Percentiles rank a stretch among this genome's conserved stretches.
Evolutionary conservation across 805 yeast species (phyloP).

Genomic region (Wickerhamiella slavikovae): DNA sequence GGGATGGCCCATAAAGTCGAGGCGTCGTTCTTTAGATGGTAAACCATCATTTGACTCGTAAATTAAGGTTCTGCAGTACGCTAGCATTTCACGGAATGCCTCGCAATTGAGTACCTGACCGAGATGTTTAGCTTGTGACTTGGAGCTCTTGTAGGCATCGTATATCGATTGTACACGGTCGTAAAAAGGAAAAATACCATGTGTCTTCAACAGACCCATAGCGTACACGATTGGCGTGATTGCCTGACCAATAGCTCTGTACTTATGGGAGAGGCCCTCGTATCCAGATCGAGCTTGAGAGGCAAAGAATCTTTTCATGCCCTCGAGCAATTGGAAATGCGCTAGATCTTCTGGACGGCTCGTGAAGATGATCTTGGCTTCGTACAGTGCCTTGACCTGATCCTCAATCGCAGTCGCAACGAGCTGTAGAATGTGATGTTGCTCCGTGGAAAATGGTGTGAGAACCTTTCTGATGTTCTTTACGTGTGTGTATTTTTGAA

Average conservation of each 20-base stretch:
- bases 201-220: constrained; percentile 34
- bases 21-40: constrained; percentile 9
- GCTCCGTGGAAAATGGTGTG: constrained; percentile 33
- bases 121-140: constrained; percentile 35
- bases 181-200: constrained; percentile 66
- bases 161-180: constrained; percentile 35
- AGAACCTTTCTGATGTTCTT: constrained; percentile 40
- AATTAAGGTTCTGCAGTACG: constrained; percentile 25
- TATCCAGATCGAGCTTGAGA: constrained; percentile 5
- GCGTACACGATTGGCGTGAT: constrained; percentile 49
- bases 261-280: constrained; percentile 9
- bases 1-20: constrained; percentile 37
- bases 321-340: constrained; percentile 28
- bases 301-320: constrained; percentile 28
- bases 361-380: constrained; percentile 38
- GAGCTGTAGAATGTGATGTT: constrained; percentile 31
- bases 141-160: constrained; percentile 11
- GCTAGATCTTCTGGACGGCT: constrained; percentile 36
- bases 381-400: constrained; percentile 38
- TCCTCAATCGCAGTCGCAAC: constrained; percentile 51
- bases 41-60: constrained; percentile 9
- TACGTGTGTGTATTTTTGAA: constrained; percentile 52
- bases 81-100: constrained; percentile 25
- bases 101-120: constrained; percentile 40
- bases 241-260: constrained; percentile 25